Base-by-base conservation (phyloP, 106 monocot genomes). In the Dactylorhiza incarnata region DNA sequence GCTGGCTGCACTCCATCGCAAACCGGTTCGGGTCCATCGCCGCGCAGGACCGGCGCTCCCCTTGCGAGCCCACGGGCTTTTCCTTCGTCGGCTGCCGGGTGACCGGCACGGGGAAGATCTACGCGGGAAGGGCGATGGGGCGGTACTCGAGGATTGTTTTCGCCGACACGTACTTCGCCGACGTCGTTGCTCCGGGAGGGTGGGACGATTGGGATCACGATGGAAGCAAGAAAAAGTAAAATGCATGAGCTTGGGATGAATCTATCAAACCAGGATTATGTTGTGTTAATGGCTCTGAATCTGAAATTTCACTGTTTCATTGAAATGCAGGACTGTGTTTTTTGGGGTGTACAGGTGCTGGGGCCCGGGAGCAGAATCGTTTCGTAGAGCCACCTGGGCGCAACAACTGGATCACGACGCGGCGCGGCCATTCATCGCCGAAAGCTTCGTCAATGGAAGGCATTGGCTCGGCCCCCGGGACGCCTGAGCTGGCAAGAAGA, bases 141-240 rank as follows among this genome's bases (percentile, higher is more conserved):
- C 93, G 89, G 86, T 93, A 93, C 83, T 95, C 95, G 19, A 79
- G 93, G 75, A 90, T 95, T 48, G 81, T 95, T 55, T 95, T 87
- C 61, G 86, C 95, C 17, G 90, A 90, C 82, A 95, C 95, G 2
- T 89, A 95, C 79, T 95, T 95, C 55, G 95, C 86, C 68, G 81
- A 93, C 46, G 78, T 95, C 12, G 83, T 95, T 7, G 87, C 85
- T 0, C 76, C 81, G 16, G 95, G 90, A 9, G 95, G 90, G 0
- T 95, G 95, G 95, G 95, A 95, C 66, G 95, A 95, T 82, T 95
- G 90, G 90, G 90, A 87, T 62, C 90, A 88, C 63, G 66, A 83
- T 26, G 78, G 84, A 76, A 84, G 78, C 82, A 93, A 91, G 83
- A 88, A 86, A 86, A 84, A 67, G 95, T 90, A 82, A 75, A 67